These are phyloP conservation scores for Sporobolus alterniflorus DNA, from an alignment of 202 grass and related monocot species.

Conservation along the genomic window DNA sequence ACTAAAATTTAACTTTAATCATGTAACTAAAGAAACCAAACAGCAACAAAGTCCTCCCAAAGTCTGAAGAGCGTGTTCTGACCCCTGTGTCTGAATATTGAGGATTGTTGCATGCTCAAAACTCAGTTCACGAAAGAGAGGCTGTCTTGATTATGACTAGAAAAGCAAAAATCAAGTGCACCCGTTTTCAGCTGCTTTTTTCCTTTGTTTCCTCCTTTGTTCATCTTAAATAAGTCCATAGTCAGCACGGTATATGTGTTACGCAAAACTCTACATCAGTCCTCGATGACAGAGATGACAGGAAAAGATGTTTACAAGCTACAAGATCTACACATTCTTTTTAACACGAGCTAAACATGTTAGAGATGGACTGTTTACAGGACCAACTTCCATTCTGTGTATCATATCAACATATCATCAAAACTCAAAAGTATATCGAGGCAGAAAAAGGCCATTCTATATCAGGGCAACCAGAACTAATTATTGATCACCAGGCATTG, in stretches of 20 bases:
- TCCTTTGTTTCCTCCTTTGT: conserved; percentile 8
- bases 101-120: background rate
- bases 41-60: no score
- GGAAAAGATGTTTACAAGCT: background rate
- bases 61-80: background rate
- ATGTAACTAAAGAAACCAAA: no score
- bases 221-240: conserved; percentile 3
- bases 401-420: conserved; percentile 12
- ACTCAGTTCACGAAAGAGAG: background rate
- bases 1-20: no score
- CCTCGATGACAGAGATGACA: background rate
- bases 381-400: conserved; percentile 20
- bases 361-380: conserved; percentile 25
- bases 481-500: conserved; percentile 38
- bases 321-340: background rate
- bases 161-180: background rate
- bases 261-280: conserved; percentile 31
- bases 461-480: conserved; percentile 5
- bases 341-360: conserved; percentile 16
- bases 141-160: background rate
- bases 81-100: background rate
- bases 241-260: background rate
- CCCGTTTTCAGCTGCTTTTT: background rate
- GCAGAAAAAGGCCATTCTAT: background rate
- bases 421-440: conserved; percentile 1